Evolutionary conservation across 2,329 filamentous ascomycete species (phyloP), one percentile per base, ranked within the genome.

Genomic region (Sporothrix curviconia): DNA sequence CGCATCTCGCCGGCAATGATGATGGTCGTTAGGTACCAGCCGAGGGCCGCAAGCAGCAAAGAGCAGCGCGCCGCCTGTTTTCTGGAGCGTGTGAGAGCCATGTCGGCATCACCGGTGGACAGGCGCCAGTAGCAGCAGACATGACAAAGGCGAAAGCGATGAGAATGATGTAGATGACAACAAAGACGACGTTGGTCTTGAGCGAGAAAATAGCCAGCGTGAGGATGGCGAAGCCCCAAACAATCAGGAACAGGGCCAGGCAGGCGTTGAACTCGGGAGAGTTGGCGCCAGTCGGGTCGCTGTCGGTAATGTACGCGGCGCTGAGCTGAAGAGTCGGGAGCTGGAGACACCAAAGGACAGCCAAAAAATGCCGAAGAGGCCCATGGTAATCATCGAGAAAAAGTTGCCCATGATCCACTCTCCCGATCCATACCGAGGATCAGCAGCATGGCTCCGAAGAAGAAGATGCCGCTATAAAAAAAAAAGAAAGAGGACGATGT

Each of bases 1-100:
- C 76, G 70, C 76, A 80, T 79, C 67, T 81, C 78, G 3, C 72
- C 75, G 1, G 74, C 72, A 74, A 80, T 79, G 58, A 80, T 79
- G 5, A 78, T 77, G 50, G 79, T 73, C 9, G 75, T 74, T 67
- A 79, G 77, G 59, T 80, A 80, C 74, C 77, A 81, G 1, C 78
- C 78, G 4, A 80, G 62, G 0, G 72, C 22, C 0, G 72, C 76
- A 1, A n/a, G 78, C 74, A 1, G 78, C 66, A 57, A 81, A 80
- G 24, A 75, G 62, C 8, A 74, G 59, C 3, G 70, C 72, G 3
- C 71, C 73, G 3, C 71, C 72, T 37, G 66, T 67, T 69, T 76
- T 78, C 57, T 79, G 76, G 55, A 79, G 65, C 34, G 65, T n/a
- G n/a, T 69, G 47, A 64, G 47, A 3, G 77, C 77, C 32, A 65